A percentile compares a stretch with the other conserved stretches of the same genome.
phyloP scores from a whole-genome alignment of 768 basidiomycete genomes.

The Phylloporus sp. region DNA sequence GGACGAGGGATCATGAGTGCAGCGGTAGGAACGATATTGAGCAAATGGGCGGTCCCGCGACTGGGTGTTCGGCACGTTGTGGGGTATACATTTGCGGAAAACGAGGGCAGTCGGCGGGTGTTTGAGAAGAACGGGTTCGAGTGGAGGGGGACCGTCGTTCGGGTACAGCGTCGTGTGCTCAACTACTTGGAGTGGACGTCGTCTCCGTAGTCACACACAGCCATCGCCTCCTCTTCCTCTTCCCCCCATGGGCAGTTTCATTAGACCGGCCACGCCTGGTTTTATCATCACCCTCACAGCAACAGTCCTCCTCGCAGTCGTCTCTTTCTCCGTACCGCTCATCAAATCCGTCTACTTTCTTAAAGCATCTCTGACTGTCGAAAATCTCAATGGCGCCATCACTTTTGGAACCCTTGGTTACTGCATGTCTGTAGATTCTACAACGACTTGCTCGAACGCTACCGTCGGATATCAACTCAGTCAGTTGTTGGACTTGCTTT shows the following conservation, averaged over 20 bases:
- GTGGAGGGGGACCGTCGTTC: conserved; percentile 32
- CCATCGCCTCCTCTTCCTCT: conserved; percentile 8
- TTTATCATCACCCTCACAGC: conserved; percentile 81
- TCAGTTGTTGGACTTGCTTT: conserved; percentile 38
- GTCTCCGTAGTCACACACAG: conserved; percentile 8
- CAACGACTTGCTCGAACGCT: conserved; percentile 72
- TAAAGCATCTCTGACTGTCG: conserved; percentile 56
- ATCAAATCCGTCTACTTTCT: conserved; percentile 90
- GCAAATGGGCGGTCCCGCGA: conserved; percentile 59
- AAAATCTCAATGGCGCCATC: conserved; percentile 53
- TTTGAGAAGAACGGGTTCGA: conserved; percentile 66
- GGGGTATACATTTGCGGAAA: conserved; percentile 46
- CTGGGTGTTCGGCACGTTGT: conserved; percentile 53
- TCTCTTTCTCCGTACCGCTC: conserved; percentile 87
- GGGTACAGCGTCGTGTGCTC: conserved; percentile 36
- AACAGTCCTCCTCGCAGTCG: conserved; percentile 74
- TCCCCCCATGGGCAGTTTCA: conserved; percentile 48
- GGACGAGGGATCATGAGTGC: conserved; percentile 71
- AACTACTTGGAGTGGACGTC: conserved; percentile 35
- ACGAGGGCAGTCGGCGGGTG: conserved; percentile 57
- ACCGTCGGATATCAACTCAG: conserved; percentile 85
- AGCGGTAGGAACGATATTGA: conserved; percentile 51
- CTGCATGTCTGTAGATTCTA: conserved; percentile 57
- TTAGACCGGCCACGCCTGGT: conserved; percentile 88
- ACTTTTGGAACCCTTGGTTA: conserved; percentile 91